Conservation (phyloP, 257 asterid genomes). For the Solanum sitiens region DNA sequence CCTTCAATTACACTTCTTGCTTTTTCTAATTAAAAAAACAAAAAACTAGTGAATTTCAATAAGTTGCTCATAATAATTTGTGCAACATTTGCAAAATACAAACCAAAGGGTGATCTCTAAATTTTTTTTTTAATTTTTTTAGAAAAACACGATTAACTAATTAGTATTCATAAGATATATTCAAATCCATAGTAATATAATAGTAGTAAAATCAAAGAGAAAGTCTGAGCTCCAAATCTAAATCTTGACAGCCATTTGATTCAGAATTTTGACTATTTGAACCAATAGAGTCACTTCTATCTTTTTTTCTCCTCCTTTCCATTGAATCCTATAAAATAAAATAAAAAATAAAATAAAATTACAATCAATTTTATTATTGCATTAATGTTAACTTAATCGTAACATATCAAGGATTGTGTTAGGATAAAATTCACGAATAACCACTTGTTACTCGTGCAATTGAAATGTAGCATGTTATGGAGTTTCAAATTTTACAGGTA, state of each 20-base stretch:
- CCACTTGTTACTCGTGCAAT: not conserved
- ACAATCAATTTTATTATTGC: not conserved
- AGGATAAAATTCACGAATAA: not conserved
- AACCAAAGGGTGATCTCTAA: not conserved
- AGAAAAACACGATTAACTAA: not conserved
- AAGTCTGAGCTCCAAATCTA: slow-evolving; percentile 90
- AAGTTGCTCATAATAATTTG: not conserved
- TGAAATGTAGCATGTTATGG: not conserved
- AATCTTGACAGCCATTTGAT: slow-evolving; percentile 43
- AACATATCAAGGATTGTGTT: not conserved
- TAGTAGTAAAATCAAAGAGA: slow-evolving; percentile 6
- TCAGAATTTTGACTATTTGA: slow-evolving; percentile 40
- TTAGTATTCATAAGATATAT: not conserved
- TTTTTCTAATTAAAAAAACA: not conserved
- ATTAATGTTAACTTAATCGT: not conserved
- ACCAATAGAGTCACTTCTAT: slow-evolving; percentile 26
- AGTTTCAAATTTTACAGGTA: not conserved
- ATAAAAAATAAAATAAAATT: not conserved
- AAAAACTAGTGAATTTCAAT: not conserved
- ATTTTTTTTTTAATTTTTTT: not conserved
- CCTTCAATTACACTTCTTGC: not conserved
- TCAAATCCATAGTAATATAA: not conserved
- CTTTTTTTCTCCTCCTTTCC: slow-evolving; percentile 27
- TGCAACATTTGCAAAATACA: not conserved
- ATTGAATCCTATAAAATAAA: slow-evolving; percentile 32